Evolutionary conservation across 2,329 filamentous ascomycete species (phyloP), one percentile per base, ranked within the genome.

Genomic region (Talaromyces sp.): DNA sequence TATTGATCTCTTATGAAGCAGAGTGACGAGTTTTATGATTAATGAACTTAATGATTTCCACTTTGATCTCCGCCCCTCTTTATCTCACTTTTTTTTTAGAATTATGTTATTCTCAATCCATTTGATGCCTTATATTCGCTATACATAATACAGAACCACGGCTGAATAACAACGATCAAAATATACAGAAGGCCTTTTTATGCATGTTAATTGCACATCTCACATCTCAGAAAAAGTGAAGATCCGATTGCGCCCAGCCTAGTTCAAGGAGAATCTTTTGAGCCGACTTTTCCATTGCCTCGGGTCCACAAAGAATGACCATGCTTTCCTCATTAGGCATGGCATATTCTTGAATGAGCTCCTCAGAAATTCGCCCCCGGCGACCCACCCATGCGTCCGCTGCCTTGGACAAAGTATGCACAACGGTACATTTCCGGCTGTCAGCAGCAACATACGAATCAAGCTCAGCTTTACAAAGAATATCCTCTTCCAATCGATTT

Each of bases 291-390:
- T 95, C 90, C 77, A 96, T 77, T 3, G 86, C 75, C 61, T 81
- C 83, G 0, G 91, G 91, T 2, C 91, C 91, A 73, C 91, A 96
- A 14, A 96, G 79, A 52, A 96, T 72, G 13, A 90, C 85, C 77
- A 96, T 69, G 20, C 71, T 69, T 11, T 82, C 79, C 55, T 82
- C 80, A 0, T 75, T 76, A n/a, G 58, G 68, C 35, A 64, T 58
- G 30, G 58, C 76, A 68, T 90, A 82, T 55, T 82, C 79, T 58
- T 82, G 75, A 29, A 94, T 73, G 50, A 95, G 69, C 2, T 80
- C 77, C 56, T 74, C 77, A 10, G 82, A 83, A 62, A 96, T 85
- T 19, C 89, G 77, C 0, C 91, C 91, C 46, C 74, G 81, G 29
- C 82, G 65, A 0, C 91, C 91, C 1, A 71, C 74, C 91, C 91